phyloP scores from a whole-genome alignment of 768 basidiomycete species.

The Boletellus sp. region DNA sequence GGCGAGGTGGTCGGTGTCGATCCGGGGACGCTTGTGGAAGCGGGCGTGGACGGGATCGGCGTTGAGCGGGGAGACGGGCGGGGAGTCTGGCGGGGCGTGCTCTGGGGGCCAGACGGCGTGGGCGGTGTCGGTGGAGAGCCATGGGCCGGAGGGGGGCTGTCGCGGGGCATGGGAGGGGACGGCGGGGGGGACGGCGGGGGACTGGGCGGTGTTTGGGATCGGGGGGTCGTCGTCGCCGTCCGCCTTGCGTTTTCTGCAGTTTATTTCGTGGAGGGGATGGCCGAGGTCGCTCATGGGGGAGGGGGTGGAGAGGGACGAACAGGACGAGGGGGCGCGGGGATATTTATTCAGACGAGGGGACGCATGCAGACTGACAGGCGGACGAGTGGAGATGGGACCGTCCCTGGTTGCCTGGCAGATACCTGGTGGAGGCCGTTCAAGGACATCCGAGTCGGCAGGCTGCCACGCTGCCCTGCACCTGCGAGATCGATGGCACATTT shows the following conservation, averaged over 20 bases:
- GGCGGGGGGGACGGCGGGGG: slow-evolving; percentile 21
- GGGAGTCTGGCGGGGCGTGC: slow-evolving; percentile 31
- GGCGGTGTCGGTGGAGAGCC: slow-evolving; percentile 30
- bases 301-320: slow-evolving; percentile 14
- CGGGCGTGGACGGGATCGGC: slow-evolving; percentile 22
- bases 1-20: slow-evolving; percentile 22
- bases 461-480: slow-evolving; percentile 31
- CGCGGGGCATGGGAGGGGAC: slow-evolving; percentile 37
- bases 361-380: slow-evolving; percentile 20
- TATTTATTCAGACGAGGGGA: slow-evolving; percentile 34
- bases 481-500: slow-evolving; percentile 12
- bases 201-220: no score
- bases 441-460: slow-evolving; percentile 23
- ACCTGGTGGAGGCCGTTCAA: slow-evolving; percentile 18
- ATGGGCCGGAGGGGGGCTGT: slow-evolving; percentile 35
- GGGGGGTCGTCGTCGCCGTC: slow-evolving; percentile 44
- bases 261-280: slow-evolving; percentile 44
- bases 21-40: slow-evolving; percentile 30
- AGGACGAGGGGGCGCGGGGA: slow-evolving; percentile 11
- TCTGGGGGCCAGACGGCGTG: slow-evolving; percentile 39
- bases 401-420: slow-evolving; percentile 31
- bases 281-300: slow-evolving; percentile 63
- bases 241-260: slow-evolving; percentile 69
- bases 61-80: slow-evolving; percentile 41
- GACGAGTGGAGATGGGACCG: not conserved